Evolutionary conservation across 2,329 filamentous ascomycete species (phyloP).

Genomic region (Tolypocladium cylindrosporum): DNA sequence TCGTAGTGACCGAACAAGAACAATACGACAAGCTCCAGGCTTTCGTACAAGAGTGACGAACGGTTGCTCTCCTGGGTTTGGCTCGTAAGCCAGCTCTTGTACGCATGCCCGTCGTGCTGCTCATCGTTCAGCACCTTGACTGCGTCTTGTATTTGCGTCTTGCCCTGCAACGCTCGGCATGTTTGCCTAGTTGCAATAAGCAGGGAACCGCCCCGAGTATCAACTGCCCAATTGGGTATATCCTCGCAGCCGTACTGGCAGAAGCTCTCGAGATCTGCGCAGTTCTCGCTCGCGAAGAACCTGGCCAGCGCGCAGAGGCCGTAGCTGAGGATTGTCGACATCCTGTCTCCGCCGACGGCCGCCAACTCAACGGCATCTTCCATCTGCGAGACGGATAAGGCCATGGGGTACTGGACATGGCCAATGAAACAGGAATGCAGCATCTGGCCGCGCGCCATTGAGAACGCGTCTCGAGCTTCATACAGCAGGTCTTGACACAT

Average conservation of each 20-base stretch:
- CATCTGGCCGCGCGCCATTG: constrained; percentile 58
- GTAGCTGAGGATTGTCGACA: constrained; percentile 61
- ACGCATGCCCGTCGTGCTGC: constrained; percentile 48
- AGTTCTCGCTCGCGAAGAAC: constrained; percentile 60
- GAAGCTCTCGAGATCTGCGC: constrained; percentile 59
- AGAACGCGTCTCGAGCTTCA: constrained; percentile 52
- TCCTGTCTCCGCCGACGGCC: constrained; percentile 57
- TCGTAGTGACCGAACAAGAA: constrained; percentile 56
- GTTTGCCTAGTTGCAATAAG: constrained; percentile 57
- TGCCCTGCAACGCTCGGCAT: constrained; percentile 63
- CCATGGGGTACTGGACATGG: constrained; percentile 56
- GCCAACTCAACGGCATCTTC: constrained; percentile 59
- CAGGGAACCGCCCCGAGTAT: constrained; percentile 61
- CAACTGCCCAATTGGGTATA: constrained; percentile 60
- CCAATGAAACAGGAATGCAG: constrained; percentile 60
- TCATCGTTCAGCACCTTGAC: constrained; percentile 55
- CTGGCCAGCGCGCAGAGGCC: constrained; percentile 57
- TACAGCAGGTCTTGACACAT: constrained; percentile 56
- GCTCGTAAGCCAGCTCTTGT: constrained; percentile 47
- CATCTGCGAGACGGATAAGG: constrained; percentile 46
- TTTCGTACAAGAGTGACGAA: constrained; percentile 59
- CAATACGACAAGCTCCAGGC: constrained; percentile 51
- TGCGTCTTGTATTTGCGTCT: constrained; percentile 46
- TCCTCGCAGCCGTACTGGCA: constrained; percentile 66
- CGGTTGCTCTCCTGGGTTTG: constrained; percentile 50